These are phyloP conservation scores for Penicillium sp. DNA, from an alignment of 2,329 filamentous ascomycete genomes.

Conservation along the genomic window DNA sequence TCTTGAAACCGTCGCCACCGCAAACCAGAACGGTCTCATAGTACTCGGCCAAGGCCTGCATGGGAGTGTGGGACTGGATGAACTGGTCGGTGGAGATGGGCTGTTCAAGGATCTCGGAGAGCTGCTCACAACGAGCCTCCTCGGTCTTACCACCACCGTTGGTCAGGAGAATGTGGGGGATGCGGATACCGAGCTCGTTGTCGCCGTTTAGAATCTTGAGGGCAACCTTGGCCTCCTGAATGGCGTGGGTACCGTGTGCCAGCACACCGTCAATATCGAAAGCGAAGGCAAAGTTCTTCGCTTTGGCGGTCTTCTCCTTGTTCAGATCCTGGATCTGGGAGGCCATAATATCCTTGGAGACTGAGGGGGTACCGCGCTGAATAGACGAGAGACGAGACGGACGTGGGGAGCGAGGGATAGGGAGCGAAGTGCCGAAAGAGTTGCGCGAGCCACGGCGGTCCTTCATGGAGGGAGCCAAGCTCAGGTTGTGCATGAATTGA, in stretches of 20 bases:
- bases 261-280: conserved; percentile 69
- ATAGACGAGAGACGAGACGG: conserved; percentile 65
- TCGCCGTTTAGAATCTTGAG: conserved; percentile 70
- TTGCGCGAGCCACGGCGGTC: conserved; percentile 67
- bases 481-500: conserved; percentile 70
- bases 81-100: conserved; percentile 69
- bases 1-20: conserved; percentile 70
- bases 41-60: conserved; percentile 72
- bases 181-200: conserved; percentile 75
- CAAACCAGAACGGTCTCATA: conserved; percentile 72
- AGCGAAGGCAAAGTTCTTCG: conserved; percentile 77
- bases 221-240: conserved; percentile 62
- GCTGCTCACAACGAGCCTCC: conserved; percentile 60
- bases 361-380: conserved; percentile 49
- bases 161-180: conserved; percentile 70
- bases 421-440: conserved; percentile 69
- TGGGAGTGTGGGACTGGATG: conserved; percentile 73
- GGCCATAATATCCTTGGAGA: conserved; percentile 63
- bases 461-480: conserved; percentile 62
- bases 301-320: conserved; percentile 61
- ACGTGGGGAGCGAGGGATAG: conserved; percentile 67
- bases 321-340: conserved; percentile 67
- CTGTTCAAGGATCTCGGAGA: conserved; percentile 62
- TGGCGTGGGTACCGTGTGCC: conserved; percentile 67
- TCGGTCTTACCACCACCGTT: conserved; percentile 72